Evolutionary conservation across 148 eudicot genomes (phyloP).

Genomic region (Cornus kousa): DNA sequence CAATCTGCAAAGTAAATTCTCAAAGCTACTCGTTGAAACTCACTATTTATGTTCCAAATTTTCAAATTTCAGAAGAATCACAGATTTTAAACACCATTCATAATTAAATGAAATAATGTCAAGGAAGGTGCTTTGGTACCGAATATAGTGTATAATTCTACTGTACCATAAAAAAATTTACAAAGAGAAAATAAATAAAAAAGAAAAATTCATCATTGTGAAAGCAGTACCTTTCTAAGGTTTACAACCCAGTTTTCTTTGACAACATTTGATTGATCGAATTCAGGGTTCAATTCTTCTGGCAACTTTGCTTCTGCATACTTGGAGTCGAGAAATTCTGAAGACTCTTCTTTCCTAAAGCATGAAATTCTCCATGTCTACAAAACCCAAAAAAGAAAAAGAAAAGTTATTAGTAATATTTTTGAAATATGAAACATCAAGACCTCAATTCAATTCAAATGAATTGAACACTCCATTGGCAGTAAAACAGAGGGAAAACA

Average conservation of each 20-base stretch:
- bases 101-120: not conserved
- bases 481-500: not conserved
- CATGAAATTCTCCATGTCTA: conserved; percentile 67
- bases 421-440: not conserved
- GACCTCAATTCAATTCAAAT: not conserved
- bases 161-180: not conserved
- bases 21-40: not conserved
- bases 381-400: conserved; percentile 7
- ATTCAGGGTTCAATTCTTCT: conserved; percentile 39
- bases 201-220: too few species aligned
- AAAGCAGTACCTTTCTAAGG: conserved; percentile 45
- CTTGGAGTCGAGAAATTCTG: conserved; percentile 40
- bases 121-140: not conserved
- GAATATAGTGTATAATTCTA: not conserved
- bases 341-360: conserved; percentile 56
- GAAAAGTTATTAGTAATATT: too few species aligned
- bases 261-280: conserved; percentile 26
- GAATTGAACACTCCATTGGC: not conserved
- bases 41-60: not conserved
- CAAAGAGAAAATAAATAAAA: not conserved
- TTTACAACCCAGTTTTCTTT: conserved; percentile 37
- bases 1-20: not conserved
- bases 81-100: not conserved
- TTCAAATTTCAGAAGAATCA: conserved; percentile 1
- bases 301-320: conserved; percentile 39